phyloP scores from a whole-genome alignment of 768 basidiomycete genomes.

The Russula emetica region DNA sequence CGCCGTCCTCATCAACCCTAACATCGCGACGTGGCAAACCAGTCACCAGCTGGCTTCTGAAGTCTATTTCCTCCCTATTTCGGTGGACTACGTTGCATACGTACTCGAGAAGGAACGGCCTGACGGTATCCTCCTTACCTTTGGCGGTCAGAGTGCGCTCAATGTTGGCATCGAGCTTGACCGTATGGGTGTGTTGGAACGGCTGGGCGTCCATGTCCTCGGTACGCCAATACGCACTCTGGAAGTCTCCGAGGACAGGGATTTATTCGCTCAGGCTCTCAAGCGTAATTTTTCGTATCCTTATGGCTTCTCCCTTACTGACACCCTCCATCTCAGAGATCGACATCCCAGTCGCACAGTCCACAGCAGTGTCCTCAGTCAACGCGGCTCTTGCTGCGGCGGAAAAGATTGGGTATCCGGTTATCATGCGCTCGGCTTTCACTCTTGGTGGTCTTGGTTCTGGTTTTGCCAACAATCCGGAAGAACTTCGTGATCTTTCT shows the following conservation, averaged over 20 bases:
- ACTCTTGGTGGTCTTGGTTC: slow-evolving; percentile 98
- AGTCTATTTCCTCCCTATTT: slow-evolving; percentile 96
- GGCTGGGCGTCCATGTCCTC: slow-evolving; percentile 85
- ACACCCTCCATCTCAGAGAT: slow-evolving; percentile 45
- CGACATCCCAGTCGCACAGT: slow-evolving; percentile 52
- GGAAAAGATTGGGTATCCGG: slow-evolving; percentile 89
- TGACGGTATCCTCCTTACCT: slow-evolving; percentile 94
- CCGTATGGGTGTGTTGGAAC: slow-evolving; percentile 41
- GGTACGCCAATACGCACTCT: slow-evolving; percentile 91
- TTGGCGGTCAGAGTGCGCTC: slow-evolving; percentile 95
- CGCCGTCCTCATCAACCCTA: slow-evolving; percentile 95
- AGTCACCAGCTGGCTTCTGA: slow-evolving; percentile 95
- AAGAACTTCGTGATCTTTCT: slow-evolving; percentile 90
- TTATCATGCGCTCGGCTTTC: slow-evolving; percentile 94
- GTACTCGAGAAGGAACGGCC: slow-evolving; percentile 98
- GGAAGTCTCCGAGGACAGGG: slow-evolving; percentile 66
- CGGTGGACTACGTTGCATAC: slow-evolving; percentile 96
- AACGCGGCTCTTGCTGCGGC: slow-evolving; percentile 91
- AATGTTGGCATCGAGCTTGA: slow-evolving; percentile 97
- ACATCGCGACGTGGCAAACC: slow-evolving; percentile 99
- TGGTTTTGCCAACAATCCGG: slow-evolving; percentile 92
- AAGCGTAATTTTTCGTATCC: slow-evolving; percentile 66
- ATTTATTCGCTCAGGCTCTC: slow-evolving; percentile 79
- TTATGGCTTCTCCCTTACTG: slow-evolving; percentile 86
- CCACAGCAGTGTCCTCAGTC: slow-evolving; percentile 94